Base-by-base conservation (phyloP, 2,329 filamentous ascomycete genomes). In the Sclerotinia borealis region DNA sequence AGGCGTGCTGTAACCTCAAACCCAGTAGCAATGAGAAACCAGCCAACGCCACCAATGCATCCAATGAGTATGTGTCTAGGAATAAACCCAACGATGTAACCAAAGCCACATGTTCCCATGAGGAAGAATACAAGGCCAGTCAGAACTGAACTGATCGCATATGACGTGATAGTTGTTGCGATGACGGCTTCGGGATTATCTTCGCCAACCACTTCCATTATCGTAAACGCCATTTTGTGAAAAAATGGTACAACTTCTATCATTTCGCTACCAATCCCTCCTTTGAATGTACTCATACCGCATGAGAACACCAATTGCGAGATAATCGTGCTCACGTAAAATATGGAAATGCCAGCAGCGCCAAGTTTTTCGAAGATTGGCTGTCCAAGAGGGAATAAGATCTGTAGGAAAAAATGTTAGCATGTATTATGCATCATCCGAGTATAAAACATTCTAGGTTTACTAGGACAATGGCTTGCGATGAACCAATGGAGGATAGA, bases 171-270 rank as follows among this genome's bases (percentile, higher is more conserved):
- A 2, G 93, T 96, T 0, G 95, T 99, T 36, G 95, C 93, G 67
- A 97, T 89, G 52, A 99, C 89, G 3, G 92, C 90, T 70, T 95
- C 88, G 1, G 90, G 86, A 31, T 95, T 87, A 25, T 93, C 87
- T 66, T 89, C 85, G 19, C 93, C 91, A 68, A 99, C 87, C 49
- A 84, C 81, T 17, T 81, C 80, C 68, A 95, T 86, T 73, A 98
- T 97, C 36, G 89, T 93, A 67, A 88, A 87, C 0, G 95, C 93
- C 93, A 99, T 99, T 72, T 93, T 96, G 78, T 99, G 95, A 75
- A 99, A 98, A 78, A 99, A 99, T 0, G 93, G 95, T 0, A 99
- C 93, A 1, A 98, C 93, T 77, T 99, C 95, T 69, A 98, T 99
- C 87, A 99, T 88, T 76, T 99, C 95, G 2, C 95, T 98, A 6